phyloP scores from a whole-genome alignment of 1,284 basidiomycete genomes.

The Sporisorium graminicola region DNA sequence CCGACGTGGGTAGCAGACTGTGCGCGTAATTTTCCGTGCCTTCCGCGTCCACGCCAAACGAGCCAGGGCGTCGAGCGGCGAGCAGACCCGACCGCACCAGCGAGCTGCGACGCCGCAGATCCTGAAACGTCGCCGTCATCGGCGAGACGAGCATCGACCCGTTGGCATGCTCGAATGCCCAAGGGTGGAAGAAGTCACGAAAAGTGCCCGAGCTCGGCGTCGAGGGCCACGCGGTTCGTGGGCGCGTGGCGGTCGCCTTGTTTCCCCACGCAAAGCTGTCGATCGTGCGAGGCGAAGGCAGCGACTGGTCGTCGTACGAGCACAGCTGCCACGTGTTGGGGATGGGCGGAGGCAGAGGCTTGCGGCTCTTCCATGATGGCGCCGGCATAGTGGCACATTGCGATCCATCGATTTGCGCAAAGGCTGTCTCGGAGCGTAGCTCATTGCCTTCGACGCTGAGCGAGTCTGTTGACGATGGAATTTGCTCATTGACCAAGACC shows the following conservation, averaged over 20 bases:
- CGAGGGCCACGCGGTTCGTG: constrained; percentile 29
- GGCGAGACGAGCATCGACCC: constrained; percentile 49
- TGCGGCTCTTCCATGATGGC: constrained; percentile 26
- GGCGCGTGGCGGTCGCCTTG: constrained; percentile 10
- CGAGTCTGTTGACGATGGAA: neutral
- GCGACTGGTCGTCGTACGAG: constrained; percentile 43
- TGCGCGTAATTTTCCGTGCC: neutral
- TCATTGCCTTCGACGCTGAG: neutral
- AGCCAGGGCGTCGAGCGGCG: constrained; percentile 14
- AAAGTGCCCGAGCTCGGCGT: constrained; percentile 38
- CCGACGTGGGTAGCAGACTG: neutral
- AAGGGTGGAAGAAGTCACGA: constrained; percentile 48
- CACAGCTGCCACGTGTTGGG: constrained; percentile 41
- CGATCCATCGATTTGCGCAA: neutral
- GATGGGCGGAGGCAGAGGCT: constrained; percentile 31
- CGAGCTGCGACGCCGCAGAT: constrained; percentile 35
- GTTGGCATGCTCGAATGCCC: constrained; percentile 31
- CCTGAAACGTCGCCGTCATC: constrained; percentile 30
- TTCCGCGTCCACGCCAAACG: constrained; percentile 18
- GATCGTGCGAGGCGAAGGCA: constrained; percentile 40
- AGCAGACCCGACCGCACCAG: constrained; percentile 11
- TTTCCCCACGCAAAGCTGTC: constrained; percentile 7
- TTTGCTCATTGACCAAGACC: neutral
- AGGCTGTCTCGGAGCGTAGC: neutral
- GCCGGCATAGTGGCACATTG: constrained; percentile 28